phyloP scores from a whole-genome alignment of 2,329 filamentous ascomycete species.

The Neonectria sp. region DNA sequence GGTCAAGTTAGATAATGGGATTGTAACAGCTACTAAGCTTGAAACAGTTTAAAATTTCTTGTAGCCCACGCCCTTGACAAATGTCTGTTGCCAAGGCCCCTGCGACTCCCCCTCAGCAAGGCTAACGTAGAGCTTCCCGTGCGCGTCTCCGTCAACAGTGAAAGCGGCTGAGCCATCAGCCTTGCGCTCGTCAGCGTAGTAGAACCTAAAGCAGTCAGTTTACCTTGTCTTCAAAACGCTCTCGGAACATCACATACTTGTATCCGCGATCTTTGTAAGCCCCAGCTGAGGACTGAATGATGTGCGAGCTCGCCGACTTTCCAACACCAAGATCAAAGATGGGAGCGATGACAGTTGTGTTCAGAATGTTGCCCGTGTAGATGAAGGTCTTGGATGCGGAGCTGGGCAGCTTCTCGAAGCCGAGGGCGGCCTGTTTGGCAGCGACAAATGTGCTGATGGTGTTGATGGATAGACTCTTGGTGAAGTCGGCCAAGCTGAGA shows the following conservation, averaged over 20 bases:
- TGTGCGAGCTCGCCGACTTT: slow-evolving; percentile 53
- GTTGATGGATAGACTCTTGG: slow-evolving; percentile 31
- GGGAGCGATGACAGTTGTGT: slow-evolving; percentile 51
- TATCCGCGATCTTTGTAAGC: slow-evolving; percentile 52
- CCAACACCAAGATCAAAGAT: slow-evolving; percentile 56
- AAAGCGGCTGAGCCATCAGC: slow-evolving; percentile 53
- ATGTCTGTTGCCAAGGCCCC: slow-evolving; percentile 62
- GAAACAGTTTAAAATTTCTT: slow-evolving; percentile 47
- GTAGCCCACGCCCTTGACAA: slow-evolving; percentile 59
- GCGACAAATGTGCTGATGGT: slow-evolving; percentile 50
- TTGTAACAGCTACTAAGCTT: no score
- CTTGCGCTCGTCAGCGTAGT: slow-evolving; percentile 65
- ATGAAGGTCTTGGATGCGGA: slow-evolving; percentile 58
- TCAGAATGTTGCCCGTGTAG: slow-evolving; percentile 58
- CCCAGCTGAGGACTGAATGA: slow-evolving; percentile 51
- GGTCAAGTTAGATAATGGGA: no score
- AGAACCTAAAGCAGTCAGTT: slow-evolving; percentile 57
- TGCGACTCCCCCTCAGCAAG: slow-evolving; percentile 59
- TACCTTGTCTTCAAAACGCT: background rate
- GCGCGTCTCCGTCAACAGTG: slow-evolving; percentile 57
- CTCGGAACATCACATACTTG: slow-evolving; percentile 45
- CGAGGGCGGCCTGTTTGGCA: slow-evolving; percentile 52
- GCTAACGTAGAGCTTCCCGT: slow-evolving; percentile 57
- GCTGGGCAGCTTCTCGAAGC: slow-evolving; percentile 51
- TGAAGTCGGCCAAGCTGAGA: slow-evolving; percentile 20